Conservation (phyloP, 2,329 filamentous ascomycete genomes). For the Curvularia spicifera region DNA sequence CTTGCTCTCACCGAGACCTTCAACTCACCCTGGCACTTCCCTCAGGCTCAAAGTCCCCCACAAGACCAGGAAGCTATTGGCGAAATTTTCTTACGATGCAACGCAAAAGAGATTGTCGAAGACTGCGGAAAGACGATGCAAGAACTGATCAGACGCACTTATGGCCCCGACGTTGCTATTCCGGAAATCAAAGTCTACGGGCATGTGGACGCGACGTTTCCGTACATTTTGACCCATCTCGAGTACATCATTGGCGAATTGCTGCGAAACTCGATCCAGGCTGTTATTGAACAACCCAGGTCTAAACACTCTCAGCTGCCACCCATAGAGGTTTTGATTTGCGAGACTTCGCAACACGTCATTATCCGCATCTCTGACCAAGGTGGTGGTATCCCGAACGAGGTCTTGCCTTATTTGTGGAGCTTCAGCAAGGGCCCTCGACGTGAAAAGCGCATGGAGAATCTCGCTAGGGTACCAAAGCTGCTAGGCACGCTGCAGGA, state of each 20-base stretch:
- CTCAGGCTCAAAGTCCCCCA: constrained; percentile 68
- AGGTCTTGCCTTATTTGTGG: constrained; percentile 89
- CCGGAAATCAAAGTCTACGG: constrained; percentile 85
- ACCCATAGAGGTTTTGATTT: constrained; percentile 92
- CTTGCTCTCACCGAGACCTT: constrained; percentile 94
- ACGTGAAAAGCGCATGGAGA: constrained; percentile 77
- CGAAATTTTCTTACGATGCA: constrained; percentile 92
- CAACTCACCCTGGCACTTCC: constrained; percentile 87
- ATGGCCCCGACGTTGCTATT: constrained; percentile 72
- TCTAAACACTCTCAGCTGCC: constrained; percentile 62
- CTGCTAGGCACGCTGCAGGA: constrained; percentile 95
- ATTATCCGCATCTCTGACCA: constrained; percentile 96
- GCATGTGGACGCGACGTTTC: constrained; percentile 88
- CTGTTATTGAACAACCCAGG: constrained; percentile 77
- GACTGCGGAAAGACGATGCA: constrained; percentile 79
- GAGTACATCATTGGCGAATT: constrained; percentile 98
- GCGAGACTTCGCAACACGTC: constrained; percentile 91
- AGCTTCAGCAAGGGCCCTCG: constrained; percentile 94
- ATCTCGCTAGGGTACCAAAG: constrained; percentile 83
- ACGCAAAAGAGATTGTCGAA: constrained; percentile 85
- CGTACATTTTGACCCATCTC: constrained; percentile 93
- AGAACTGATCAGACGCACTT: constrained; percentile 75
- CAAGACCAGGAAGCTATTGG: constrained; percentile 83
- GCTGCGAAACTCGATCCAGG: constrained; percentile 92
- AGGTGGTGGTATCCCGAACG: constrained; percentile 86